Evolutionary conservation across 2,329 filamentous ascomycete genomes (phyloP).

Genomic region (Tolypocladium amazonense): DNA sequence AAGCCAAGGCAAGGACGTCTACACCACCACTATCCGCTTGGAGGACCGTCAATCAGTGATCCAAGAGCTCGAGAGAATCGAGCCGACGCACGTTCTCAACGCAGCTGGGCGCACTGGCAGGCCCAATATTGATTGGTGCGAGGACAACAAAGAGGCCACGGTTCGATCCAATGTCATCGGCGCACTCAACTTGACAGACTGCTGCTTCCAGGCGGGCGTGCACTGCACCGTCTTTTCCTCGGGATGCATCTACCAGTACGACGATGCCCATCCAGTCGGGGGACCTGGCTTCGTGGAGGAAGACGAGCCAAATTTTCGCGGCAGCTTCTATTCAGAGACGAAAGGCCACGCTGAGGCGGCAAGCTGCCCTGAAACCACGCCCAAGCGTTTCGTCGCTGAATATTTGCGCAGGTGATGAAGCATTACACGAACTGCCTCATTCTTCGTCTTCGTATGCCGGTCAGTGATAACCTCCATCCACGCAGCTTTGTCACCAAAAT

Average conservation of each 20-base stretch:
- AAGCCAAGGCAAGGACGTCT: slow-evolving; percentile 48
- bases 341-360: slow-evolving; percentile 51
- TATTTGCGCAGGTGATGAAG: slow-evolving; percentile 40
- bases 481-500: slow-evolving; percentile 64
- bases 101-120: slow-evolving; percentile 55
- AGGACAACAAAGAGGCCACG: slow-evolving; percentile 57
- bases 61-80: slow-evolving; percentile 43
- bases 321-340: slow-evolving; percentile 58
- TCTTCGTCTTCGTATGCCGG: slow-evolving; percentile 58
- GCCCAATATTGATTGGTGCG: slow-evolving; percentile 63
- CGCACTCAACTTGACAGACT: slow-evolving; percentile 51
- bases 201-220: slow-evolving; percentile 45
- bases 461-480: slow-evolving; percentile 54
- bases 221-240: slow-evolving; percentile 58
- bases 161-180: slow-evolving; percentile 58
- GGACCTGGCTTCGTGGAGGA: slow-evolving; percentile 51
- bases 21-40: slow-evolving; percentile 53
- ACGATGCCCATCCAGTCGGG: slow-evolving; percentile 48
- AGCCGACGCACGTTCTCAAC: slow-evolving; percentile 57
- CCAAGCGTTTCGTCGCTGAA: background rate
- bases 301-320: slow-evolving; percentile 53
- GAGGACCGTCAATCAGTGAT: slow-evolving; percentile 49
- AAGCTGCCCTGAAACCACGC: background rate
- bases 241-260: slow-evolving; percentile 57
- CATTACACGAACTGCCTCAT: slow-evolving; percentile 51